Percentiles rank a stretch among this genome's conserved stretches.
phyloP scores from a whole-genome alignment of 345 rosid genomes.

The Eucalyptus sideroxylon region DNA sequence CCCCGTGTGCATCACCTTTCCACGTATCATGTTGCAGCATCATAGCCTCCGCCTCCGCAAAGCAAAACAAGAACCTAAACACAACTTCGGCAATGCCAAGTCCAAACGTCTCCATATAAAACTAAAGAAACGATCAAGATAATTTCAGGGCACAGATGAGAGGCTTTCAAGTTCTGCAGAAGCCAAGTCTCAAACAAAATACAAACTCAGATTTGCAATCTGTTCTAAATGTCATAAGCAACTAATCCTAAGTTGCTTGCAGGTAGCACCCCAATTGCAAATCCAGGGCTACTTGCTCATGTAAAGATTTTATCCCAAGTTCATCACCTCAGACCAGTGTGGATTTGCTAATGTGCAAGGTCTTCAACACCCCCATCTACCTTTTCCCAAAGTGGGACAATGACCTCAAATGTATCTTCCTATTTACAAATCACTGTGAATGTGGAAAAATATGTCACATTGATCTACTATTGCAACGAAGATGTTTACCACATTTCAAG shows the following conservation, averaged over 20 bases:
- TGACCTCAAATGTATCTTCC: not conserved
- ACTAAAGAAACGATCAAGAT: not conserved
- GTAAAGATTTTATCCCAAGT: not conserved
- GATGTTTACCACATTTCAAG: not conserved
- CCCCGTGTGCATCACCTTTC: not conserved
- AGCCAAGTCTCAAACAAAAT: not conserved
- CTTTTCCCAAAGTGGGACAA: not conserved
- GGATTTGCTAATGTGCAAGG: not conserved
- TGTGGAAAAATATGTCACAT: not conserved
- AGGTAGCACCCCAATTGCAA: not conserved
- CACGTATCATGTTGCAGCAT: not conserved
- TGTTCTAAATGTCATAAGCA: not conserved
- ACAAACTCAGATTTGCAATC: not conserved
- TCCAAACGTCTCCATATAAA: not conserved
- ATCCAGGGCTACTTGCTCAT: not conserved
- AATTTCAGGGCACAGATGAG: not conserved
- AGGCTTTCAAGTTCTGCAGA: not conserved
- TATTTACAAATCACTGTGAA: not conserved
- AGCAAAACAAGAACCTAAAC: not conserved
- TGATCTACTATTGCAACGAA: not conserved
- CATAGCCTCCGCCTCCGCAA: not conserved
- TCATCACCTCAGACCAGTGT: not conserved
- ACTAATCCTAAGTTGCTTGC: not conserved
- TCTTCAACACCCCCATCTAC: not conserved
- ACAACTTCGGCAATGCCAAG: not conserved